phyloP scores from a whole-genome alignment of 2,329 filamentous ascomycete species.

The Talaromyces atroroseus region DNA sequence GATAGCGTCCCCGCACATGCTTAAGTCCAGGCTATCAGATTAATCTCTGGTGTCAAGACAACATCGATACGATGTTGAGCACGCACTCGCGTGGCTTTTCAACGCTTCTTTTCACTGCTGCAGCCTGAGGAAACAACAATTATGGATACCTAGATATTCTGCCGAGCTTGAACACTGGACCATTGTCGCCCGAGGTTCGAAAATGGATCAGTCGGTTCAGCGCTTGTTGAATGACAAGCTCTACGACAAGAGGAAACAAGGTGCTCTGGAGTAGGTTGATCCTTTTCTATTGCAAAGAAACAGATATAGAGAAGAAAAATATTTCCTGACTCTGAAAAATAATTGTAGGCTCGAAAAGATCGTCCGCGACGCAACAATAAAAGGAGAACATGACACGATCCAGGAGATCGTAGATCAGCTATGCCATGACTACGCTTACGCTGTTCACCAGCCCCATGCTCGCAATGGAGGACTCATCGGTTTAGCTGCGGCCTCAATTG shows the following conservation, averaged over 20 bases:
- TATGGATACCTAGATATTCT: neutral
- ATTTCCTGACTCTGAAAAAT: constrained; percentile 2
- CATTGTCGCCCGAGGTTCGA: constrained; percentile 13
- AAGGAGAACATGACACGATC: constrained; percentile 73
- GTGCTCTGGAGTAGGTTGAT: constrained; percentile 76
- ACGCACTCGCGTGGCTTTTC: neutral
- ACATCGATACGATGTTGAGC: neutral
- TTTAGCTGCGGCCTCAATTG: constrained; percentile 90
- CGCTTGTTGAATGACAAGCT: constrained; percentile 94
- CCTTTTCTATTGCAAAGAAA: neutral
- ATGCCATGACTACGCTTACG: constrained; percentile 96
- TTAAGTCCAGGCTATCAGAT: neutral
- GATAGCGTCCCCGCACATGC: constrained; percentile 10
- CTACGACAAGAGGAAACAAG: constrained; percentile 95
- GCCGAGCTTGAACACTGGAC: constrained; percentile 4
- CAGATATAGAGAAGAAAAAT: no score
- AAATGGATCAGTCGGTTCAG: constrained; percentile 87
- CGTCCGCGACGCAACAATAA: constrained; percentile 75
- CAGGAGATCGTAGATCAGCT: constrained; percentile 89
- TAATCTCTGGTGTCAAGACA: neutral
- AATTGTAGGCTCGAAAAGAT: constrained; percentile 71
- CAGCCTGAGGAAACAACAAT: neutral
- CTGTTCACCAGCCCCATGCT: constrained; percentile 92
- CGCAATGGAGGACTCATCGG: constrained; percentile 95
- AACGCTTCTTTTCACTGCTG: neutral